Evolutionary conservation across 2,329 filamentous ascomycete species (phyloP).

Genomic region (Fusarium sp.): DNA sequence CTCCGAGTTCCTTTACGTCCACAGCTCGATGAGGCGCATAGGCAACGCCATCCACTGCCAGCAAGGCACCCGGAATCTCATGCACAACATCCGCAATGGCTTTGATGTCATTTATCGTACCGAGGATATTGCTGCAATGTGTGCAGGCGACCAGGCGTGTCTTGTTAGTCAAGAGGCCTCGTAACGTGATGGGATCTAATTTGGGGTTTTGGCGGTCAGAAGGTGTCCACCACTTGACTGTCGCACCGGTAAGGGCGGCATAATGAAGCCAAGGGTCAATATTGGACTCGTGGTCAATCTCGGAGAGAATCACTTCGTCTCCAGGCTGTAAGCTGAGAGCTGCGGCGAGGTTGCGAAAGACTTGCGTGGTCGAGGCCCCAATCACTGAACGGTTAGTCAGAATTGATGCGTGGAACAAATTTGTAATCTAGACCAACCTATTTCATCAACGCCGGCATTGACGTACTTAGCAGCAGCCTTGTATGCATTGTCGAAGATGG

Average conservation of each 20-base stretch:
- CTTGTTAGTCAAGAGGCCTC: conserved; percentile 4
- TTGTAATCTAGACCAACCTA: conserved; percentile 1
- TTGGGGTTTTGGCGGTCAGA: background rate
- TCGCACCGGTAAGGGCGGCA: background rate
- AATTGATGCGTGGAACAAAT: background rate
- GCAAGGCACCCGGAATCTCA: background rate
- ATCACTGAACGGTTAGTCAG: background rate
- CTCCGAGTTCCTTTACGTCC: conserved; percentile 6
- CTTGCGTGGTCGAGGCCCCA: conserved; percentile 4
- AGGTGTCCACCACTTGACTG: conserved; percentile 3
- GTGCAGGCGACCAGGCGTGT: conserved; percentile 6
- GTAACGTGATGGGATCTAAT: background rate
- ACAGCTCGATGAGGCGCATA: conserved; percentile 8
- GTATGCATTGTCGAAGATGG: conserved; percentile 7
- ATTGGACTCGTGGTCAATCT: conserved; percentile 5
- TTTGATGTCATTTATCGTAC: background rate
- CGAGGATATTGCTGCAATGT: conserved; percentile 9
- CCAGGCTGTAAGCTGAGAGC: conserved; percentile 3
- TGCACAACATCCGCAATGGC: conserved; percentile 6
- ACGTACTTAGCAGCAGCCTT: conserved; percentile 2
- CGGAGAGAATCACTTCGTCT: conserved; percentile 1
- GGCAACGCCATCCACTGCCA: conserved; percentile 3
- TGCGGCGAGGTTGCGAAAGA: conserved; percentile 5
- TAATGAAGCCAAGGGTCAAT: conserved; percentile 8
- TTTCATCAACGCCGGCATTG: background rate